Conservation (phyloP, 306 rosid genomes). For the Coriaria nepalensis region DNA sequence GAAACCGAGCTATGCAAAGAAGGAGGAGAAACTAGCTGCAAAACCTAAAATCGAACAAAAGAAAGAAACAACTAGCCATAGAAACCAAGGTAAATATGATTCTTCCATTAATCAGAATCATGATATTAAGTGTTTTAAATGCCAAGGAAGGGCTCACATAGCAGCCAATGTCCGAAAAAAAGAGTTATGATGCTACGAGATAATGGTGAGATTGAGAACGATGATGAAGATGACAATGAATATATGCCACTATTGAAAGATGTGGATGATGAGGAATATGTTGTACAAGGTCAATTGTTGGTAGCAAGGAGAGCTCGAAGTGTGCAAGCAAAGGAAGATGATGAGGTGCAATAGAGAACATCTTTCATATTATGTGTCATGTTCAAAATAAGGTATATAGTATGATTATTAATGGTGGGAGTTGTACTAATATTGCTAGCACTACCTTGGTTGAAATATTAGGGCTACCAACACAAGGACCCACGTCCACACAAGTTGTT, state of each 20-base stretch:
- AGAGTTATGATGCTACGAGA: conserved; percentile 1
- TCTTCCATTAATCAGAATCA: background rate
- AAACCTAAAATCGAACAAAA: background rate
- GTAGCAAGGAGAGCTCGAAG: too few relatives aligned
- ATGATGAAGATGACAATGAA: background rate
- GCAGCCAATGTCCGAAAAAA: conserved; percentile 1
- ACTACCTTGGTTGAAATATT: too few relatives aligned
- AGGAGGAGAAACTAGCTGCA: background rate
- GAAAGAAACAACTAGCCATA: background rate
- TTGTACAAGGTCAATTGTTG: too few relatives aligned
- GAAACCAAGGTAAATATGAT: background rate
- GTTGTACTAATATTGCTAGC: too few relatives aligned
- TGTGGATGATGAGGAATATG: too few relatives aligned
- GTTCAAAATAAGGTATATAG: too few relatives aligned
- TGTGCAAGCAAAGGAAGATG: too few relatives aligned
- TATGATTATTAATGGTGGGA: too few relatives aligned
- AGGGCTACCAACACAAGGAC: too few relatives aligned
- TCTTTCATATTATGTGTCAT: too few relatives aligned
- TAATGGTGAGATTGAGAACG: conserved; percentile 2
- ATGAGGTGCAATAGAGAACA: too few relatives aligned
- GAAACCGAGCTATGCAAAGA: background rate
- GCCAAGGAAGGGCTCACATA: conserved; percentile 4
- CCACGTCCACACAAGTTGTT: too few relatives aligned
- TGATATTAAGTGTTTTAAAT: conserved; percentile 9
- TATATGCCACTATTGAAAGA: conserved; percentile 1